Conservation (phyloP, 352 stramenopile species). For the Globisporangium recalcitrans region DNA sequence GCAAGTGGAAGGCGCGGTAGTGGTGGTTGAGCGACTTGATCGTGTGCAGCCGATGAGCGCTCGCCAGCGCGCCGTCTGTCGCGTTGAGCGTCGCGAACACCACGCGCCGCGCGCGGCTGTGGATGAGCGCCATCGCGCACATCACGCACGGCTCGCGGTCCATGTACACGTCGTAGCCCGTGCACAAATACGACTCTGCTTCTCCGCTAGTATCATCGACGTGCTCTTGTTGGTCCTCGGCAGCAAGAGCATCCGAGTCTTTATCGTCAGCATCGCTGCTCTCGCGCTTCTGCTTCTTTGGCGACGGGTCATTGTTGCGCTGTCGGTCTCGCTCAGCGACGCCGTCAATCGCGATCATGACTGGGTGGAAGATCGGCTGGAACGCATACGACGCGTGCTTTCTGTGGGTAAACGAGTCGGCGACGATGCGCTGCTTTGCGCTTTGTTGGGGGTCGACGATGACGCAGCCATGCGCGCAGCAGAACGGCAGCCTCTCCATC, state of each 20-base stretch:
- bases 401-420: conserved; percentile 14
- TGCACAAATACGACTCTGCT: conserved; percentile 84
- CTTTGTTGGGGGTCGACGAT: conserved; percentile 40
- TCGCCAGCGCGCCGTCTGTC: conserved; percentile 57
- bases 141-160: conserved; percentile 84
- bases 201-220: not conserved
- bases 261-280: conserved; percentile 1
- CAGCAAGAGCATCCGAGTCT: not conserved
- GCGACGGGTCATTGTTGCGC: conserved; percentile 24
- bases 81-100: conserved; percentile 62
- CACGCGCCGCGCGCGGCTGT: conserved; percentile 78
- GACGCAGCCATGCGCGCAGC: conserved; percentile 48
- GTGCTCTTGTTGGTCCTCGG: conserved; percentile 1
- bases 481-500: conserved; percentile 12
- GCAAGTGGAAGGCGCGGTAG: conserved; percentile 77
- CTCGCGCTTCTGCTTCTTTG: conserved; percentile 35
- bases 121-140: conserved; percentile 88
- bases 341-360: conserved; percentile 62
- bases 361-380: conserved; percentile 49
- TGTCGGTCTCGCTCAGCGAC: conserved; percentile 59
- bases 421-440: conserved; percentile 17
- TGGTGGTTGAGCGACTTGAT: conserved; percentile 87
- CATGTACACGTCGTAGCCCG: conserved; percentile 83
- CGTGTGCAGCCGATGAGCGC: conserved; percentile 62
- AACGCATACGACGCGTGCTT: conserved; percentile 28